phyloP scores from a whole-genome alignment of 164 flowering plant genomes.

The Umbellularia californica region DNA sequence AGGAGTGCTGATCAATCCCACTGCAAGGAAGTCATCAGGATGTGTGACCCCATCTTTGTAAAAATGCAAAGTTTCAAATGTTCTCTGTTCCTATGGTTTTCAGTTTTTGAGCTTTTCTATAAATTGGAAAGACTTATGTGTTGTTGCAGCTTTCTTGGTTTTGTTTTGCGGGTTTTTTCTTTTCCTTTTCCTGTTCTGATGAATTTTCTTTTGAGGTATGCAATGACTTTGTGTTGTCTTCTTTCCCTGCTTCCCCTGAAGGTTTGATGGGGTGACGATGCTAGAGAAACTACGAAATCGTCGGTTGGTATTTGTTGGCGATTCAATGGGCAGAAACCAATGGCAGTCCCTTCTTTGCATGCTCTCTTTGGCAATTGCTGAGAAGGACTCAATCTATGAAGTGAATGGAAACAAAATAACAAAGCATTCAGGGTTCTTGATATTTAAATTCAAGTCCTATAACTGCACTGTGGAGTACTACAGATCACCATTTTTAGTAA shows the following conservation, averaged over 20 bases:
- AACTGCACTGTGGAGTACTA: constrained; percentile 96
- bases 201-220: background rate
- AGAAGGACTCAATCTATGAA: constrained; percentile 73
- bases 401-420: constrained; percentile 92
- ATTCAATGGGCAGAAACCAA: constrained; percentile 97
- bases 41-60: background rate
- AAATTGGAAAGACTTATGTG: background rate
- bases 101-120: no score
- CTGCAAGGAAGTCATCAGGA: no score
- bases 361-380: constrained; percentile 68
- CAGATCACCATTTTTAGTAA: constrained; percentile 86
- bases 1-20: background rate
- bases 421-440: constrained; percentile 85
- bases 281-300: constrained; percentile 71
- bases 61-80: background rate
- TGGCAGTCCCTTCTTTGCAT: constrained; percentile 98
- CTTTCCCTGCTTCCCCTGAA: background rate
- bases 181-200: background rate
- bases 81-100: background rate
- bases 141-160: background rate
- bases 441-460: constrained; percentile 68
- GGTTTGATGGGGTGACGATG: constrained; percentile 77
- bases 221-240: no score
- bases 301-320: constrained; percentile 82
- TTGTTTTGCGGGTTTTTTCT: no score